phyloP scores from a whole-genome alignment of 345 rosid genomes.

The Rhizophora apiculata region DNA sequence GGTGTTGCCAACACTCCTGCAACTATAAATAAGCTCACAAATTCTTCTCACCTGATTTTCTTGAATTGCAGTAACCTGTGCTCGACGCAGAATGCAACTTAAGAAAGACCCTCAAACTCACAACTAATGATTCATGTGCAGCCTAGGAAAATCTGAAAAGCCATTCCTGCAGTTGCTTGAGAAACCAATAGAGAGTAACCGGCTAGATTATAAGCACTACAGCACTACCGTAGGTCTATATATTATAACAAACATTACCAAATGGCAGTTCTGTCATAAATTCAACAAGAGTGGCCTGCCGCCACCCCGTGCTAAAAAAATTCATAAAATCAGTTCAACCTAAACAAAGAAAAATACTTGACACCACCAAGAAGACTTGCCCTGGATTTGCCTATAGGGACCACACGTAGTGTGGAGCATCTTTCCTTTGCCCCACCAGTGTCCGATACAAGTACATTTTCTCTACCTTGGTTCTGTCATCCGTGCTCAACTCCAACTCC shows the following conservation, averaged over 20 bases:
- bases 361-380: too few relatives aligned
- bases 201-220: not conserved
- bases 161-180: not conserved
- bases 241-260: constrained; percentile 24
- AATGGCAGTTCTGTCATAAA: constrained; percentile 24
- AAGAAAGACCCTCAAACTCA: too few relatives aligned
- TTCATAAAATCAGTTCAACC: constrained; percentile 23
- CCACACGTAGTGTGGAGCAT: constrained; percentile 73
- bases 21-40: too few relatives aligned
- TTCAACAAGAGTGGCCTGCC: constrained; percentile 22
- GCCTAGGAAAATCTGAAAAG: too few relatives aligned
- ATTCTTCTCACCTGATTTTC: too few relatives aligned
- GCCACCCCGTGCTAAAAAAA: constrained; percentile 22
- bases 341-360: constrained; percentile 23
- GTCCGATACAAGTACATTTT: constrained; percentile 85
- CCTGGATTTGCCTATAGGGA: constrained; percentile 38
- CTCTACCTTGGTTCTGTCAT: constrained; percentile 56
- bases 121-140: too few relatives aligned
- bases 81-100: too few relatives aligned
- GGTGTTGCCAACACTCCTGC: too few relatives aligned
- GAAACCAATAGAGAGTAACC: not conserved
- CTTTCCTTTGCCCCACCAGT: constrained; percentile 68
- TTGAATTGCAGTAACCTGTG: too few relatives aligned
- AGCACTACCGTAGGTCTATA: constrained; percentile 18
- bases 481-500: constrained; percentile 25